phyloP scores from a whole-genome alignment of 306 rosid genomes.

The Crotalaria pallida region DNA sequence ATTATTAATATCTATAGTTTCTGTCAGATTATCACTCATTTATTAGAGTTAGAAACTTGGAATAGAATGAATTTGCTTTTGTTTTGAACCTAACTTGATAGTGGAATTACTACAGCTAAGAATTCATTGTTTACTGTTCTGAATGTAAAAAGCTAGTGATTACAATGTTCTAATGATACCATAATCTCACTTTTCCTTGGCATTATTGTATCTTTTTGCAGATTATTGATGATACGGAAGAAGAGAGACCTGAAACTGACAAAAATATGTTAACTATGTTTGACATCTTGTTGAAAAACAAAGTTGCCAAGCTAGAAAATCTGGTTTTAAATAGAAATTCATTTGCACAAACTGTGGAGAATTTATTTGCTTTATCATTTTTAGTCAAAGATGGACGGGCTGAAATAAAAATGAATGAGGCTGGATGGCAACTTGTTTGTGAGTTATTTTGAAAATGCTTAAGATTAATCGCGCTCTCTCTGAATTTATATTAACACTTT shows the following conservation, averaged over 20 bases:
- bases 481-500: background rate
- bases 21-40: background rate
- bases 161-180: background rate
- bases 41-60: background rate
- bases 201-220: conserved; percentile 11
- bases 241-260: conserved; percentile 33
- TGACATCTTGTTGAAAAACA: conserved; percentile 37
- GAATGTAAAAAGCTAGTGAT: background rate
- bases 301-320: conserved; percentile 37
- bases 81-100: background rate
- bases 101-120: background rate
- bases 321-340: conserved; percentile 49
- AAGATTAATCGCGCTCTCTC: background rate
- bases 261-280: conserved; percentile 43
- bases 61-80: background rate
- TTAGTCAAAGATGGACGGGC: conserved; percentile 53
- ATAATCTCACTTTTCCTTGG: background rate
- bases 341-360: conserved; percentile 50
- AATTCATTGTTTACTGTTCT: background rate
- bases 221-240: conserved; percentile 24
- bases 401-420: conserved; percentile 35
- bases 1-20: background rate
- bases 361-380: conserved; percentile 45
- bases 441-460: conserved; percentile 24
- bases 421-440: conserved; percentile 43